A percentile compares a stretch with the other conserved stretches of the same genome.
phyloP scores from a whole-genome alignment of 2,329 filamentous ascomycete species.

The Venturia nashicola region DNA sequence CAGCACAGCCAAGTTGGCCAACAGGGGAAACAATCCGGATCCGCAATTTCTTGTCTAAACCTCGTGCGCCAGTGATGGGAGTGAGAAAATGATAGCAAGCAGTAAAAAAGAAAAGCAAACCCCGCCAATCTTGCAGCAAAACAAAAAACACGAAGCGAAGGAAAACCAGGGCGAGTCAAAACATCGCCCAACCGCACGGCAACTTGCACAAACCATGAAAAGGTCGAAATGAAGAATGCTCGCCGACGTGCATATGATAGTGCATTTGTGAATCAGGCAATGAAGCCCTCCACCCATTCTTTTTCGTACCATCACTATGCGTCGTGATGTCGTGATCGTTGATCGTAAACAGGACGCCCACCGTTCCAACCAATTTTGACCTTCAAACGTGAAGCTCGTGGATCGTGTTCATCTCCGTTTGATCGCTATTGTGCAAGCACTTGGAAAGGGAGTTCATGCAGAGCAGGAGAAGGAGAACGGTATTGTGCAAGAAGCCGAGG shows the following conservation, averaged over 20 bases:
- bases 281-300: constrained; percentile 9
- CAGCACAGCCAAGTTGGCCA: neutral
- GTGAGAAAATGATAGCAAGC: neutral
- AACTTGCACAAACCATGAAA: neutral
- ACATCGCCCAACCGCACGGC: neutral
- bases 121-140: constrained; percentile 1
- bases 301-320: neutral
- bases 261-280: constrained; percentile 6
- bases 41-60: neutral
- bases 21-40: neutral
- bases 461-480: constrained; percentile 5
- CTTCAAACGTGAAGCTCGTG: neutral
- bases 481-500: constrained; percentile 9
- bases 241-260: neutral
- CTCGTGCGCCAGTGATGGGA: neutral
- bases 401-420: neutral
- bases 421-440: constrained; percentile 2
- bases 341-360: neutral
- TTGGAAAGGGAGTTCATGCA: constrained; percentile 4
- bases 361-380: neutral
- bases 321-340: neutral
- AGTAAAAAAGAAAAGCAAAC: neutral
- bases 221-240: neutral
- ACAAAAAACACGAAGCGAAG: neutral
- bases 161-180: neutral